These are phyloP conservation scores for Didymella segeticola DNA, from an alignment of 2,329 filamentous ascomycete genomes.

Conservation along the genomic window DNA sequence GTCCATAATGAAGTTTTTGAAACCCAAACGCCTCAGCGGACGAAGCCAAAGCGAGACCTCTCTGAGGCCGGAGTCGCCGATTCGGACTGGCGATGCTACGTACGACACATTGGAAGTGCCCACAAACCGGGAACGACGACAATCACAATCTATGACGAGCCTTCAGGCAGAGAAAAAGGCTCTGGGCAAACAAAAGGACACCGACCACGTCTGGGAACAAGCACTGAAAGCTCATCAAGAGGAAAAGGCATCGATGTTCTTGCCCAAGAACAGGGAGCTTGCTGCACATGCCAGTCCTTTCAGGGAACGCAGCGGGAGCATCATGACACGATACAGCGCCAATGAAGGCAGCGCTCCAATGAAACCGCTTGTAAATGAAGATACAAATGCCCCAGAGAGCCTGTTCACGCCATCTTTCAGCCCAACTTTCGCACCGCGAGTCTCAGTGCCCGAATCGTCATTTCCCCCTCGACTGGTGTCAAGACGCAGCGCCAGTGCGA, in stretches of 20 bases:
- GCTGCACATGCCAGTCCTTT: conserved; percentile 37
- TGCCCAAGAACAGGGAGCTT: conserved; percentile 41
- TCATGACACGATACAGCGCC: conserved; percentile 13
- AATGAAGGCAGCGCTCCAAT: background rate
- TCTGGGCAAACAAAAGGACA: conserved; percentile 29
- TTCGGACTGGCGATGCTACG: conserved; percentile 27
- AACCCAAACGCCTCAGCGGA: conserved; percentile 33
- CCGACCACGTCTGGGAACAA: conserved; percentile 44
- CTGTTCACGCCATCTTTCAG: background rate
- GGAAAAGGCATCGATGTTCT: conserved; percentile 44
- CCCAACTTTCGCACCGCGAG: background rate
- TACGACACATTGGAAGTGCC: conserved; percentile 23
- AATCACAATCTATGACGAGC: conserved; percentile 41
- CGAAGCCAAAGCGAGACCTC: conserved; percentile 44
- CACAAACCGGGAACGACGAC: conserved; percentile 28
- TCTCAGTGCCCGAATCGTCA: background rate
- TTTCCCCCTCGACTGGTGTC: background rate
- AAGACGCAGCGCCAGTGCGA: conserved; percentile 31
- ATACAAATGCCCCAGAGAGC: background rate
- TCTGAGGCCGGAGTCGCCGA: conserved; percentile 18
- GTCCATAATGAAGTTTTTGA: conserved; percentile 42
- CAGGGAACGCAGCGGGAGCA: conserved; percentile 42
- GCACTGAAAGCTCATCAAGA: conserved; percentile 47
- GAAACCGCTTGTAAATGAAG: background rate
- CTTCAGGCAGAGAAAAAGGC: conserved; percentile 38